Evolutionary conservation across 441 rosid genomes (phyloP).

Genomic region (Arabidopsis hybrid): DNA sequence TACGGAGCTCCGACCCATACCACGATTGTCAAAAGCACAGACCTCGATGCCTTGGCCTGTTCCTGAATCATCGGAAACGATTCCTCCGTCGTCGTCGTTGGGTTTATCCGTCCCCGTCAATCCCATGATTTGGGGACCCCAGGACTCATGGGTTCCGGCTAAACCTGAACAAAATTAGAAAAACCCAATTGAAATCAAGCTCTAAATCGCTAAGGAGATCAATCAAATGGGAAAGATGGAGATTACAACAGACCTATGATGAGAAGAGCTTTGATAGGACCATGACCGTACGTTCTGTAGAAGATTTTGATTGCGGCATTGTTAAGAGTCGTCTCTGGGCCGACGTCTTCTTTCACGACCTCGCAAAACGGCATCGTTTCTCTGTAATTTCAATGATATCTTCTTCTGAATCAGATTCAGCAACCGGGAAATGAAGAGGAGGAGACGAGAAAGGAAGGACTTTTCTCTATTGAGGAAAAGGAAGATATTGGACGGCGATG

Average conservation of each 20-base stretch:
- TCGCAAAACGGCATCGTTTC: conserved; percentile 80
- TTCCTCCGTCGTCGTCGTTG: conserved; percentile 55
- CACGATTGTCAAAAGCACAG: conserved; percentile 96
- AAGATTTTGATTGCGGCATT: conserved; percentile 67
- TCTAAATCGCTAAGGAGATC: not conserved
- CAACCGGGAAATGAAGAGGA: conserved; percentile 1
- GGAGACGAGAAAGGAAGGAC: not conserved
- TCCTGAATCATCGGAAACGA: conserved; percentile 46
- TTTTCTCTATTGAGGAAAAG: not conserved
- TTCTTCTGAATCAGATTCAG: not conserved
- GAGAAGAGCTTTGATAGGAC: conserved; percentile 79
- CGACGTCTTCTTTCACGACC: conserved; percentile 44
- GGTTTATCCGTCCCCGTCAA: conserved; percentile 65
- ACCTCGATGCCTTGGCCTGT: too few relatives aligned
- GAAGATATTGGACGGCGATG: conserved; percentile 16
- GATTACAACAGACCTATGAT: conserved; percentile 61
- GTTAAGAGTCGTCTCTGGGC: conserved; percentile 45
- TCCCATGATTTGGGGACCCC: conserved; percentile 90
- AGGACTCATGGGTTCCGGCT: conserved; percentile 88
- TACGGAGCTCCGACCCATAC: conserved; percentile 89
- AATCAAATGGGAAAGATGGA: not conserved
- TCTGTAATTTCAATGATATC: too few relatives aligned
- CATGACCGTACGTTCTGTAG: conserved; percentile 84
- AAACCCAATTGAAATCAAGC: not conserved
- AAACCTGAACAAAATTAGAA: conserved; percentile 59